Percentiles rank a stretch among this genome's conserved stretches.
Evolutionary conservation across 768 basidiomycete genomes (phyloP).

Genomic region (Amanita pseudoporphyria): DNA sequence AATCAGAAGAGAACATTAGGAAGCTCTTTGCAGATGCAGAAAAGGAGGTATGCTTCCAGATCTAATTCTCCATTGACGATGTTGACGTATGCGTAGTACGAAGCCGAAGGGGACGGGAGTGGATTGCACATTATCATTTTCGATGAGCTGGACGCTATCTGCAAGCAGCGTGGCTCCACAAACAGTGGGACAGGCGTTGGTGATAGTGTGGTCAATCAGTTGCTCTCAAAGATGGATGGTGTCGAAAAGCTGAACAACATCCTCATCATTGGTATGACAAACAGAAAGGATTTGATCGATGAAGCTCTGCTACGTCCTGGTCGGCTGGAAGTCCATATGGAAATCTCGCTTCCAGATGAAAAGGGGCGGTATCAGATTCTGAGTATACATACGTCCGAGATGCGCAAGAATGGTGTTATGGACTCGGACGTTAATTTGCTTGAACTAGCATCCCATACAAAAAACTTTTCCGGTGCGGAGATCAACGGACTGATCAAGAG

Average conservation of each 20-base stretch:
- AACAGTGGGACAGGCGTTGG: constrained; percentile 92
- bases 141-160: constrained; percentile 96
- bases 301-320: constrained; percentile 96
- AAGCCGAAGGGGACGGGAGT: constrained; percentile 94
- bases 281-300: constrained; percentile 97
- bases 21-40: constrained; percentile 98
- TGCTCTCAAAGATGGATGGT: constrained; percentile 99
- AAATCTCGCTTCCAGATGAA: constrained; percentile 96
- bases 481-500: constrained; percentile 95
- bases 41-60: constrained; percentile 57
- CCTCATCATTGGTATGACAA: constrained; percentile 99
- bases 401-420: constrained; percentile 89
- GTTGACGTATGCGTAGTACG: constrained; percentile 49
- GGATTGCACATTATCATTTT: constrained; percentile 99
- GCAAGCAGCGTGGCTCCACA: constrained; percentile 95
- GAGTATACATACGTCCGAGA: constrained; percentile 90
- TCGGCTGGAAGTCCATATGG: constrained; percentile 98
- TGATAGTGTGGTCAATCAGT: constrained; percentile 98
- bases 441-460: constrained; percentile 78
- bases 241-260: constrained; percentile 99
- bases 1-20: constrained; percentile 94
- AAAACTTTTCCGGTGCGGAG: constrained; percentile 98
- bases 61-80: not conserved
- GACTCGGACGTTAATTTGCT: constrained; percentile 71
- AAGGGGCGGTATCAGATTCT: constrained; percentile 89